A percentile compares a stretch with the other conserved stretches of the same genome.
Conservation (phyloP, 306 rosid genomes). For the Vigna mungo region DNA sequence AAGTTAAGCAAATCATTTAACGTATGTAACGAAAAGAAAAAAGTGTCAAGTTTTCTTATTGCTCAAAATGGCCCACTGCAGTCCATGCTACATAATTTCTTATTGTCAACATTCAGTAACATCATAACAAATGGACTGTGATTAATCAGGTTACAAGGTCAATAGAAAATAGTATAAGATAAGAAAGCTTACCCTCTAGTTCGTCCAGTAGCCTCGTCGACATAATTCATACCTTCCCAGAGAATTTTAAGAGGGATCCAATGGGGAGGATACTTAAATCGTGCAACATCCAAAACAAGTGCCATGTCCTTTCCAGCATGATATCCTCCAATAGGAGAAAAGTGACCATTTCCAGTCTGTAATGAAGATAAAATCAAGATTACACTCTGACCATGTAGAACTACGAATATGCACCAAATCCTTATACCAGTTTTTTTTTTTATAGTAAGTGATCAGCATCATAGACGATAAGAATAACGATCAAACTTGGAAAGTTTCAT, state of each 20-base stretch:
- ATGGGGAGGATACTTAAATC: slow-evolving; percentile 98
- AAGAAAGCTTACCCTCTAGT: slow-evolving; percentile 70
- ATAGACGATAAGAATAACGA: neutral
- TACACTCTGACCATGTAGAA: slow-evolving; percentile 16
- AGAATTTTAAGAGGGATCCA: slow-evolving; percentile 86
- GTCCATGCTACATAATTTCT: slow-evolving; percentile 10
- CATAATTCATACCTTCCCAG: slow-evolving; percentile 89
- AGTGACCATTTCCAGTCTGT: slow-evolving; percentile 94
- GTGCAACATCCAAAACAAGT: slow-evolving; percentile 92
- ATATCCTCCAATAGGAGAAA: slow-evolving; percentile 97
- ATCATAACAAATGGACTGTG: neutral
- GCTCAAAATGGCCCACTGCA: slow-evolving; percentile 28
- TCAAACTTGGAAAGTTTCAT: slow-evolving; percentile 3
- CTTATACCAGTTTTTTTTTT: neutral
- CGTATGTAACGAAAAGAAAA: neutral
- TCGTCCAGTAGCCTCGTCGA: slow-evolving; percentile 69
- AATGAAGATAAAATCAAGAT: slow-evolving; percentile 35
- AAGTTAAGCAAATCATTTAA: slow-evolving; percentile 7
- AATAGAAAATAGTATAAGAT: slow-evolving; percentile 29
- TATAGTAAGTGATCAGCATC: neutral
- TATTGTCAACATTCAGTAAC: slow-evolving; percentile 7
- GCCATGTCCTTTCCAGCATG: slow-evolving; percentile 88
- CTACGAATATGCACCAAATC: slow-evolving; percentile 4
- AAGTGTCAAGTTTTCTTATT: neutral
- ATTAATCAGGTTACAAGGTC: slow-evolving; percentile 25